Base-by-base conservation (phyloP, 768 basidiomycete species). In the Panaeolus cyanescens region DNA sequence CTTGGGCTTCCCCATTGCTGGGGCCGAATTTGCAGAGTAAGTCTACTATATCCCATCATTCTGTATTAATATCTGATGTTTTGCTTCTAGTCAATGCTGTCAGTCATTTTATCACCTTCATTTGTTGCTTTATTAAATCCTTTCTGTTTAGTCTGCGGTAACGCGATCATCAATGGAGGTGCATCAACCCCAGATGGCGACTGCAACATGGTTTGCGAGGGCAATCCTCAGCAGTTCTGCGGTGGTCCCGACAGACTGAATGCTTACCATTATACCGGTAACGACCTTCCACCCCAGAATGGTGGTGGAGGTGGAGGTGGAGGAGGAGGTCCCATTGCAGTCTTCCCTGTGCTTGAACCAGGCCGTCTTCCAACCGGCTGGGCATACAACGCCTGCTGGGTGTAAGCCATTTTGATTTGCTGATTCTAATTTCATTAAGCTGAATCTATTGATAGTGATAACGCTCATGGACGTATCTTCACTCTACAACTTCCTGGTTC, bases 201-300 rank as follows among this genome's bases (percentile, higher is more conserved):
- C 54, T 94, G 92, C 68, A 80, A 78, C 65, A 91, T 90, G 89
- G 64, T 78, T 28, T 92, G 90, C 68, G 72, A 71, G 2, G 90
- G 89, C 12, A 86, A 88, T 60, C 73, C 71, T 37, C 77, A 85
- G 0, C 85, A 91, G 67, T 85, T 85, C 61, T 93, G 91, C 64
- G 91, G 91, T 20, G 91, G 91, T 32, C 87, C 90, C 0, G 80
- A 88, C 67, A 75, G 83, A 42, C 75, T 92, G 20, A 88, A 83
- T 57, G 71, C 87, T 2, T 92, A 89, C 71, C 89, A 90, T 70
- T 90, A 83, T 64, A 91, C 89, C 37, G 88, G 87, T 0, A 83
- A 80, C 0, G 71, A 75, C 59, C 75, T 86, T 22, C 81, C 85
- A n/a, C 70, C 69, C 12, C 62, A 67, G 19, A 72, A 69, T 17